Base-by-base conservation (phyloP, 805 yeast species). In the Candida sphagnicola region DNA sequence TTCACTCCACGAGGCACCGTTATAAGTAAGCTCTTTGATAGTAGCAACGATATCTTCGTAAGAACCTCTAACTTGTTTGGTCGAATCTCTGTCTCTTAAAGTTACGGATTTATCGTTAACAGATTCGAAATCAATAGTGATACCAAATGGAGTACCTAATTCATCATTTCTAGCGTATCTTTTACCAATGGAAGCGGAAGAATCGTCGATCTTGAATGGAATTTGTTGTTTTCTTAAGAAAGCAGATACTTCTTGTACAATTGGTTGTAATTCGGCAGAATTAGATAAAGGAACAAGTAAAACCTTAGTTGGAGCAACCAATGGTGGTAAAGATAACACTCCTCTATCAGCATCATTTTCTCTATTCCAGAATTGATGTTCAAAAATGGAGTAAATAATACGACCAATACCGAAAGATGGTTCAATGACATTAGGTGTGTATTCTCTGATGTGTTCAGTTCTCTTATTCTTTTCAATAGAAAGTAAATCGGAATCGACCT, bases 401-500 rank as follows among this genome's bases (percentile, higher is more conserved):
- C 99, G 90, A 44, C 99, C 99, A 60, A 93, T 84, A 78, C 99
- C 99, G 58, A 93, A 93, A 5, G 99, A 93, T 46, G 99, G 99
- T 72, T 93, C 99, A 56, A 93, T 93, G 45, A 93, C 99, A 61
- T 86, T 89, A 46, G 99, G 99, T 49, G 87, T 86, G 70, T 70
- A 93, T 70, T 95, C 99, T 60, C 98, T 86, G 42, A 93, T 75
- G 62, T 90, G 96, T 68, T 88, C 95, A 36, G 83, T 82, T 58
- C 80, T 82, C 39, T 83, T 80, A 60, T 78, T 82, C 71, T 85
- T 80, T 53, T 77, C 86, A 57, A 93, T 88, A 48, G 73, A 72
- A 48, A 93, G 74, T 52, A 88, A 78, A 23, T 80, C 77, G 40
- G 70, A 64, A 53, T 83, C 95, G 43, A 93, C 70, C 62, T 83